Percentiles rank a stretch among this genome's conserved stretches.
Evolutionary conservation across 1,284 basidiomycete genomes (phyloP).

Genomic region (Sanguinoderma infundibulare): DNA sequence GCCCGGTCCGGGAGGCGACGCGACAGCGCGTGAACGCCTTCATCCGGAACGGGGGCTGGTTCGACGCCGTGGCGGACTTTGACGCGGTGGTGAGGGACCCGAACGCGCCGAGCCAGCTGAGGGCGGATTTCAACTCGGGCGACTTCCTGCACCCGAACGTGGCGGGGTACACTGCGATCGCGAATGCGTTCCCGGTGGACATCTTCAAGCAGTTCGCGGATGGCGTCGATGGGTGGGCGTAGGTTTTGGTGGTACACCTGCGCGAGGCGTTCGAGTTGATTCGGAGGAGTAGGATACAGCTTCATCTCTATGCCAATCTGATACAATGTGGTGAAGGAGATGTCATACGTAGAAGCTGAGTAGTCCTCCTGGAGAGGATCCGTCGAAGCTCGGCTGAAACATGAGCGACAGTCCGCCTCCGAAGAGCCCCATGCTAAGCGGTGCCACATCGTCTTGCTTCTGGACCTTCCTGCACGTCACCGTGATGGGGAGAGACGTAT

Average conservation of each 20-base stretch:
- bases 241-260: background rate
- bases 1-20: constrained; percentile 43
- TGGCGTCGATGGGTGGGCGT: constrained; percentile 30
- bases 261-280: too few relatives aligned
- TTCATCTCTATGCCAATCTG: too few relatives aligned
- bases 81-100: constrained; percentile 48
- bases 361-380: too few relatives aligned
- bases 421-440: too few relatives aligned
- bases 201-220: constrained; percentile 38
- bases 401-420: too few relatives aligned
- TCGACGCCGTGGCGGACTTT: constrained; percentile 54
- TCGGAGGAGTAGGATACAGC: too few relatives aligned
- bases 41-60: constrained; percentile 46
- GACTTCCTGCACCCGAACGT: constrained; percentile 54
- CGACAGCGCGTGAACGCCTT: constrained; percentile 48
- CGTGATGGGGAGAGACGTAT: too few relatives aligned
- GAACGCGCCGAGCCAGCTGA: constrained; percentile 40
- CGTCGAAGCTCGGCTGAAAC: too few relatives aligned
- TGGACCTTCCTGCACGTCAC: too few relatives aligned
- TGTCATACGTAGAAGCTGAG: too few relatives aligned
- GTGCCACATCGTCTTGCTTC: too few relatives aligned
- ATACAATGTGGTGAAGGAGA: too few relatives aligned
- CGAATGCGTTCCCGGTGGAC: constrained; percentile 43
- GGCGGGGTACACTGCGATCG: constrained; percentile 48
- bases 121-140: constrained; percentile 44